Percentiles rank a stretch among this genome's conserved stretches.
Evolutionary conservation across 164 flowering plant genomes (phyloP).

Genomic region (Chloranthus sessilifolius): DNA sequence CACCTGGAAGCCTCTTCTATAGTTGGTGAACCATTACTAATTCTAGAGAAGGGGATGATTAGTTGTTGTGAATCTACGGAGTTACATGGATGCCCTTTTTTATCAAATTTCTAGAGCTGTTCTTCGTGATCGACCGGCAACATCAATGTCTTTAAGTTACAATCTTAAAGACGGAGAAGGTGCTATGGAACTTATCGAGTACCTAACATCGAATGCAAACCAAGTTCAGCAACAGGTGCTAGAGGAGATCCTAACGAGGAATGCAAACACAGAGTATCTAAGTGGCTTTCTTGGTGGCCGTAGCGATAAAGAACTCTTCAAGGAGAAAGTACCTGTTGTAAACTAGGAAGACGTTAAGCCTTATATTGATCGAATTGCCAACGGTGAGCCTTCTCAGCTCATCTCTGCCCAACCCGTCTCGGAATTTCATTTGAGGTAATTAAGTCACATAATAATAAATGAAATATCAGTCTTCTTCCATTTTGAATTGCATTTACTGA

Average conservation of each 20-base stretch:
- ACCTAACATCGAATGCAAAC: slow-evolving; percentile 41
- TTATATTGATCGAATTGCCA: slow-evolving; percentile 49
- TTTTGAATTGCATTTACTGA: no score
- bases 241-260: slow-evolving; percentile 37
- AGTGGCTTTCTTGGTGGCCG: slow-evolving; percentile 29
- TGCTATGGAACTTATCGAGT: slow-evolving; percentile 39
- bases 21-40: no score
- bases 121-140: no score
- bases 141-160: slow-evolving; percentile 35
- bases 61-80: no score
- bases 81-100: no score
- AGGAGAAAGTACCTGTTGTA: slow-evolving; percentile 52
- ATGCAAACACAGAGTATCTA: slow-evolving; percentile 46
- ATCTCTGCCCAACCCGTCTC: slow-evolving; percentile 47
- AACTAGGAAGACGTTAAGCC: slow-evolving; percentile 54
- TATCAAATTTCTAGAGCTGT: no score
- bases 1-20: no score
- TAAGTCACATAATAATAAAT: no score
- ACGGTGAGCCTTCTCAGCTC: slow-evolving; percentile 51
- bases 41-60: no score
- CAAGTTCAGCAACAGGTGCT: slow-evolving; percentile 38
- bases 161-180: slow-evolving; percentile 45
- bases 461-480: no score
- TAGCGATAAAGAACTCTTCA: slow-evolving; percentile 29
- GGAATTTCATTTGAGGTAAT: slow-evolving; percentile 53